Evolutionary conservation across 495 filamentous ascomycete genomes (phyloP), one percentile per base, ranked within the genome.

Genomic region (Penicillium waksmanii): DNA sequence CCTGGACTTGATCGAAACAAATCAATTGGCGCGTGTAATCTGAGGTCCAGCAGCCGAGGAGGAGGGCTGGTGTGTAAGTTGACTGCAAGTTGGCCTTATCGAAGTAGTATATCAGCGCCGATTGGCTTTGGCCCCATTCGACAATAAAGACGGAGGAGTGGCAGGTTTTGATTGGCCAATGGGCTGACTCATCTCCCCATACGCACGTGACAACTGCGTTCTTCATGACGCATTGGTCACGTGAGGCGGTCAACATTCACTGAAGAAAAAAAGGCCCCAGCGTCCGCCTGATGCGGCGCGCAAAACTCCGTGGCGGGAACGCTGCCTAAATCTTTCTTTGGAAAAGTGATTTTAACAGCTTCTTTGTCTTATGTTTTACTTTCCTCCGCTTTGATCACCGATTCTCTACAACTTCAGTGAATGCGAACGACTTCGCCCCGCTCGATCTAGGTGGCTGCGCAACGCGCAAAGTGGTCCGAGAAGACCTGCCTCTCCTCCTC

Each of bases 141-240:
- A 21, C 36, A 52, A n/a, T 61, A 53, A 66, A 73, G 76, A 73
- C 74, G 75, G 68, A 74, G 54, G 63, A 71, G 42, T 44, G 42
- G 42, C 76, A 76, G 50, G 5, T 57, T 59, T 44, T 74, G 63
- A 77, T 79, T 79, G 73, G 76, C 48, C 46, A 33, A 11, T 10
- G 8, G 3, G 56, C 47, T 63, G 61, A 67, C 27, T 69, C 66
- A 69, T 48, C 17, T 11, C 3, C 3, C 1, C 27, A 7, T 31
- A 8, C 8, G 3, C 70, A 74, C 65, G 67, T 75, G 71, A 66
- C 31, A 38, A 17, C 34, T 55, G 44, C 57, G 68, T 7, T 6
- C 27, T 31, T 31, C 8, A 31, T 31, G 27, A 31, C 27, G 27
- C 27, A 31, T 31, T 4, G 27, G 6, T 31, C 27, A 31, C 27